Evolutionary conservation across 2,329 filamentous ascomycete species (phyloP), one percentile per base, ranked within the genome.

Genomic region (Hypoxylon sp.): DNA sequence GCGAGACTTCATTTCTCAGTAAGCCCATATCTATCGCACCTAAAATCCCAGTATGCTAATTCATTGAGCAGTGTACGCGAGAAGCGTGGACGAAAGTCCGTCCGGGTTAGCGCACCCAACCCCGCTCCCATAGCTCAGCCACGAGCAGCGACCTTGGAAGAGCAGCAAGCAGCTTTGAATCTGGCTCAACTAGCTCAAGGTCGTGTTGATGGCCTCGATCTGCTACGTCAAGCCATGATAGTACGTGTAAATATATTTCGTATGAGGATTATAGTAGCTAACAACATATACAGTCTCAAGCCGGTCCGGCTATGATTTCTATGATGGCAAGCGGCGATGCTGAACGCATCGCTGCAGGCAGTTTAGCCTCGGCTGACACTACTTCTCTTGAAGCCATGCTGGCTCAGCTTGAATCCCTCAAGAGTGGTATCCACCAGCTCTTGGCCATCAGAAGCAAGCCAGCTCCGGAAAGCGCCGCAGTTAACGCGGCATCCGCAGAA

Each of bases 1-100:
- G 74, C 83, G 90, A 11, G 90, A 94, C 76, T 94, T 97, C 78
- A 89, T 97, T 54, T 83, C 87, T 66, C 84, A 85, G 87, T 89
- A 79, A 79, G 86, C 82, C 35, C 49, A 33, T 27, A 20, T 20
- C 2, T 25, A 13, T 20, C 30, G 46, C 3, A 17, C 14, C 54
- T 25, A 40, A 30, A 61, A 8, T 61, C 17, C 20, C 44, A 54
- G 61, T 25, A 72, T 62, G 50, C 68, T 74, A 61, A 74, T 63
- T 17, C 46, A 49, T 65, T 59, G 10, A 48, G 13, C 51, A 82
- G 80, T 53, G 72, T 78, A 40, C 78, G 75, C 14, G 54, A 75
- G 48, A 75, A 75, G 33, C 77, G 60, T 64, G 67, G 72, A 60
- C 72, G 62, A 40, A 78, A 35, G 72, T 59, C 50, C 14, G 25